Evolutionary conservation across 2,329 filamentous ascomycete species (phyloP).

Genomic region (Fusarium proliferatum): DNA sequence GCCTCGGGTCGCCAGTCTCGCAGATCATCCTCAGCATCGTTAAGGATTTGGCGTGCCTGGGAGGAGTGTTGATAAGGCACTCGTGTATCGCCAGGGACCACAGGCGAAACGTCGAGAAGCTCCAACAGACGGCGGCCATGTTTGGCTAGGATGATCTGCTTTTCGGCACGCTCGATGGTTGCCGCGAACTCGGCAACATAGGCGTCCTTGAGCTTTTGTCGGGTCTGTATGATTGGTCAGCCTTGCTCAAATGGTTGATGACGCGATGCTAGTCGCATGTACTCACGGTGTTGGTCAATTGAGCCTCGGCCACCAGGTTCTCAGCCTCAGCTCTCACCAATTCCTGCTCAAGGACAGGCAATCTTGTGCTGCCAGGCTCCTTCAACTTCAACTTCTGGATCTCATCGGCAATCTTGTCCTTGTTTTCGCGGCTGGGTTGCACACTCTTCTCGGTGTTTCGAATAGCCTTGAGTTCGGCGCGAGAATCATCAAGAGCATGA

Average conservation of each 20-base stretch:
- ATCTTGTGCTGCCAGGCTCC: slow-evolving; percentile 84
- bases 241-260: background rate
- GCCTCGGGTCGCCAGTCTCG: slow-evolving; percentile 73
- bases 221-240: slow-evolving; percentile 70
- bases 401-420: slow-evolving; percentile 89
- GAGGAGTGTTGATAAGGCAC: slow-evolving; percentile 73
- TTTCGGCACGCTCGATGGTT: slow-evolving; percentile 95
- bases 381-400: slow-evolving; percentile 92
- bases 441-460: slow-evolving; percentile 96
- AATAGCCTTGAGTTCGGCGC: slow-evolving; percentile 86
- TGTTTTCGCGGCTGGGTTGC: slow-evolving; percentile 89
- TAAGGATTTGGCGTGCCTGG: slow-evolving; percentile 85
- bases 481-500: slow-evolving; percentile 86
- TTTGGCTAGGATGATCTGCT: slow-evolving; percentile 92
- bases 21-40: slow-evolving; percentile 91
- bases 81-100: slow-evolving; percentile 85
- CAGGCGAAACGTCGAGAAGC: slow-evolving; percentile 87
- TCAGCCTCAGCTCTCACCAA: slow-evolving; percentile 95
- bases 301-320: slow-evolving; percentile 94
- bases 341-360: slow-evolving; percentile 93
- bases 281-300: slow-evolving; percentile 91
- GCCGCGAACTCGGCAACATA: slow-evolving; percentile 90
- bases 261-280: background rate
- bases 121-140: slow-evolving; percentile 88
- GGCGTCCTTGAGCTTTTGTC: slow-evolving; percentile 95